A percentile compares a stretch with the other conserved stretches of the same genome.
These are phyloP conservation scores for Camellia japonica DNA, from an alignment of 148 eudicot species.

Conservation along the genomic window DNA sequence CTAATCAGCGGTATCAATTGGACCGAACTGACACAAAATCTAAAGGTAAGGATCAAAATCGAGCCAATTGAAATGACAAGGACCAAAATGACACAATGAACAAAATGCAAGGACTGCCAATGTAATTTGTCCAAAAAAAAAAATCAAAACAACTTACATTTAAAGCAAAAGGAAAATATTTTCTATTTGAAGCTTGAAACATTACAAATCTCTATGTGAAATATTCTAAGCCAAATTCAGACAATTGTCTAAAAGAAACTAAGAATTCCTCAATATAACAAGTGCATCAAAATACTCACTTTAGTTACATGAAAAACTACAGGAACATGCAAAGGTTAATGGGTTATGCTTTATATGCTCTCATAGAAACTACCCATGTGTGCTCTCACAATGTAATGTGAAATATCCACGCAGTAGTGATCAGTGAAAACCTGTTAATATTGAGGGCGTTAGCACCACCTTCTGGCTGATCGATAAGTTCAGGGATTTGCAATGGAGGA, in stretches of 20 bases:
- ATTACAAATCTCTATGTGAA: background rate
- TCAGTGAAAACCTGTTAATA: conserved; percentile 69
- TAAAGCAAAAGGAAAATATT: background rate
- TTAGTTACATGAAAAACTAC: background rate
- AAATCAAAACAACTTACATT: too few species aligned
- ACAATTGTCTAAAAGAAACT: background rate
- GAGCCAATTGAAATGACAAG: too few species aligned
- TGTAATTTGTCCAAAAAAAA: too few species aligned
- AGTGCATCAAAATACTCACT: background rate
- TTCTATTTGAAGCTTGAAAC: conserved; percentile 1
- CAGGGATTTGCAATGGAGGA: conserved; percentile 45
- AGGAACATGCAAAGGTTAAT: background rate
- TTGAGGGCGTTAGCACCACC: conserved; percentile 99
- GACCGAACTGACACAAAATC: too few species aligned
- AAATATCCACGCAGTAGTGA: background rate
- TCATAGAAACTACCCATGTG: background rate
- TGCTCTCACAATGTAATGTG: background rate
- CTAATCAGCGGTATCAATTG: too few species aligned
- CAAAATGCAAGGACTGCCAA: too few species aligned
- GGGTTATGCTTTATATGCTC: background rate
- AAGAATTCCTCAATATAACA: background rate
- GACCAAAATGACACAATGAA: too few species aligned
- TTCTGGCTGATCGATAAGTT: conserved; percentile 80
- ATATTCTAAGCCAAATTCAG: conserved; percentile 4
- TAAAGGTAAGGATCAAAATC: too few species aligned